Base-by-base conservation (phyloP, 768 basidiomycete species). In the Suillus alpinus region DNA sequence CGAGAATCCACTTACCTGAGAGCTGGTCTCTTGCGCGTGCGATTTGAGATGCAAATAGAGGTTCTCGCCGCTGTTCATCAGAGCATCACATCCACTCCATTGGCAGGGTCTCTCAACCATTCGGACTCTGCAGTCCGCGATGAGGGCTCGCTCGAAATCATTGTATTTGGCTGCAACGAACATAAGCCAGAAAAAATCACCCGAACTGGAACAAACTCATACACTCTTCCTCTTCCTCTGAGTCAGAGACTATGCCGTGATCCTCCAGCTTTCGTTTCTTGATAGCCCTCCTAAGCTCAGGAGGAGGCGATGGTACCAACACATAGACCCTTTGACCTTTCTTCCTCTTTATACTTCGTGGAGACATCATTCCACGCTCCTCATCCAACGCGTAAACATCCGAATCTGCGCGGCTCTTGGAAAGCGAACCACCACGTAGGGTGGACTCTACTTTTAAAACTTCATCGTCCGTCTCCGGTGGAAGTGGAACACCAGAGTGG, bases 31-130 rank as follows among this genome's bases (percentile, higher is more conserved):
- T 16, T 65, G 49, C 14, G 69, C 74, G 68, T 81, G 80, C 26
- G 64, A 59, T 52, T 71, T 71, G 37, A 86, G 69, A 76, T 91
- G 89, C 20, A 71, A 67, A 40, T 80, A 67, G 56, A 90, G 69
- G 47, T 73, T 78, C 46, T 79, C 74, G 6, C 75, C 72, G 49
- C 85, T 85, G 66, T 86, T 88, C 63, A 89, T 66, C 14, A 83
- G 65, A 44, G 75, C 76, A 60, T 76, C 77, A 71, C 89, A 92
- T 31, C 76, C 76, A 59, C 71, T 72, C 89, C 89, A 92, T 68
- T 76, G 78, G 72, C 89, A 91, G 12, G 70, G 73, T 47, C 76
- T 69, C 62, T 77, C 76, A 57, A 75, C 75, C 57, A 88, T 62
- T 62, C 83, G 76, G 8, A 78, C 76, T 60, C 77, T 81, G 58